These are phyloP conservation scores for Sarocladium kiliense DNA, from an alignment of 2,329 filamentous ascomycete species.

Conservation along the genomic window DNA sequence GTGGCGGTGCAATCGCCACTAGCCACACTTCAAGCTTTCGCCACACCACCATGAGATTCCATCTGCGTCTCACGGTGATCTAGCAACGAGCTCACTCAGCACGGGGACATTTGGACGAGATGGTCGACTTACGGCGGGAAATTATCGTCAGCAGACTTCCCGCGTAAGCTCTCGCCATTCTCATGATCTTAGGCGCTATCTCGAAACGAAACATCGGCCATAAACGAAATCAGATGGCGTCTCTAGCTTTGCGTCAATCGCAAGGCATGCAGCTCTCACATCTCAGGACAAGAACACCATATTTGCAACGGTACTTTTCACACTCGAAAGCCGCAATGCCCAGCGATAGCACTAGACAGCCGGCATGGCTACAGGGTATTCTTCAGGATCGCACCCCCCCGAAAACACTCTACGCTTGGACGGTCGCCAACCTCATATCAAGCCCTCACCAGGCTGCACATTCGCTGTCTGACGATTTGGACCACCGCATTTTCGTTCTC, in stretches of 20 bases:
- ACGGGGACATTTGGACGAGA: no score
- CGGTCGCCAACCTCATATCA: slow-evolving; percentile 20
- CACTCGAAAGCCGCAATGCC: not conserved
- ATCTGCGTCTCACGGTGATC: no score
- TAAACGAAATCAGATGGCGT: no score
- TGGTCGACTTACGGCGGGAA: not conserved
- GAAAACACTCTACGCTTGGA: slow-evolving; percentile 33
- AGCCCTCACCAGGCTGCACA: not conserved
- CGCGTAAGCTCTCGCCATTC: not conserved
- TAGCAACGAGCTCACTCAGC: not conserved
- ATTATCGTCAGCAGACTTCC: not conserved
- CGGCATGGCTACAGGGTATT: slow-evolving; percentile 28
- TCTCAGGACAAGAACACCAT: not conserved
- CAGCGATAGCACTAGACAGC: slow-evolving; percentile 14
- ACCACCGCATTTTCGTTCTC: slow-evolving; percentile 65
- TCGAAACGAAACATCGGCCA: no score
- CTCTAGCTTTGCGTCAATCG: no score
- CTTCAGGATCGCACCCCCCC: slow-evolving; percentile 20
- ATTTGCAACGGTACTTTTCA: not conserved
- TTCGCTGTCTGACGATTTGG: slow-evolving; percentile 12
- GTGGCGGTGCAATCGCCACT: not conserved
- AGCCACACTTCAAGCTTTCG: not conserved
- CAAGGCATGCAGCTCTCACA: not conserved
- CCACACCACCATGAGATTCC: not conserved
- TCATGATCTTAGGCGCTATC: no score